Evolutionary conservation across 2,329 filamentous ascomycete genomes (phyloP).

Genomic region (Ilyonectria mors-panacis): DNA sequence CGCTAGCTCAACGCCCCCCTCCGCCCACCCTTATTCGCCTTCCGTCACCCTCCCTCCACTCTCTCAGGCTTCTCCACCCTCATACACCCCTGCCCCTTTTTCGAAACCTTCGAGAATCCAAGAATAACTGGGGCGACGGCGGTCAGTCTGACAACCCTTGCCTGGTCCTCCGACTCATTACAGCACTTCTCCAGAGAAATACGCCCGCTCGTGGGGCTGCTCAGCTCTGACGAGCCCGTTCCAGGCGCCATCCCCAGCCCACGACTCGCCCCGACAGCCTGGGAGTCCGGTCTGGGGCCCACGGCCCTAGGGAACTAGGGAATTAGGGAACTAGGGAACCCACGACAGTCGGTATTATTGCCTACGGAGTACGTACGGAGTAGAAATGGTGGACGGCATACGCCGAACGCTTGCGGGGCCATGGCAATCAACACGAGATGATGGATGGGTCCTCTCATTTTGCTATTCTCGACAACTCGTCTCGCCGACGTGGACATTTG

Average conservation of each 20-base stretch:
- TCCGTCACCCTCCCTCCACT: slow-evolving; percentile 33
- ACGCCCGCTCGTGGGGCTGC: slow-evolving; percentile 24
- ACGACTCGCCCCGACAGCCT: slow-evolving; percentile 17
- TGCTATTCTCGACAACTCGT: slow-evolving; percentile 17
- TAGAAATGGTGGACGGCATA: slow-evolving; percentile 37
- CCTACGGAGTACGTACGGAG: slow-evolving; percentile 18
- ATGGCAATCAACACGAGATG: slow-evolving; percentile 50
- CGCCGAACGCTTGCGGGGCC: slow-evolving; percentile 47
- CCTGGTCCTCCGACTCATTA: slow-evolving; percentile 31
- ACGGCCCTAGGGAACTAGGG: slow-evolving; percentile 24
- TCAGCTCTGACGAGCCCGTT: slow-evolving; percentile 40
- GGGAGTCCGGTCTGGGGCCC: slow-evolving; percentile 21
- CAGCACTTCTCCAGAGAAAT: slow-evolving; percentile 30
- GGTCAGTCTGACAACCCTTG: slow-evolving; percentile 46
- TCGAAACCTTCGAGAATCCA: slow-evolving; percentile 52
- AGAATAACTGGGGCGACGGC: slow-evolving; percentile 48
- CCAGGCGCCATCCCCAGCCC: slow-evolving; percentile 38
- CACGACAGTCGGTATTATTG: slow-evolving; percentile 10
- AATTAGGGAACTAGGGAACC: slow-evolving; percentile 14
- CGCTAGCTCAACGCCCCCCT: slow-evolving; percentile 5
- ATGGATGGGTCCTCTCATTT: slow-evolving; percentile 50
- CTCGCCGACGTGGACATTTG: slow-evolving; percentile 9
- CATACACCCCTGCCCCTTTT: slow-evolving; percentile 46
- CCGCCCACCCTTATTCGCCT: slow-evolving; percentile 1
- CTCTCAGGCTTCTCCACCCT: slow-evolving; percentile 41